Percentiles rank a stretch among this genome's conserved stretches.
phyloP scores from a whole-genome alignment of 768 basidiomycete species.

The Crucibulum laeve region DNA sequence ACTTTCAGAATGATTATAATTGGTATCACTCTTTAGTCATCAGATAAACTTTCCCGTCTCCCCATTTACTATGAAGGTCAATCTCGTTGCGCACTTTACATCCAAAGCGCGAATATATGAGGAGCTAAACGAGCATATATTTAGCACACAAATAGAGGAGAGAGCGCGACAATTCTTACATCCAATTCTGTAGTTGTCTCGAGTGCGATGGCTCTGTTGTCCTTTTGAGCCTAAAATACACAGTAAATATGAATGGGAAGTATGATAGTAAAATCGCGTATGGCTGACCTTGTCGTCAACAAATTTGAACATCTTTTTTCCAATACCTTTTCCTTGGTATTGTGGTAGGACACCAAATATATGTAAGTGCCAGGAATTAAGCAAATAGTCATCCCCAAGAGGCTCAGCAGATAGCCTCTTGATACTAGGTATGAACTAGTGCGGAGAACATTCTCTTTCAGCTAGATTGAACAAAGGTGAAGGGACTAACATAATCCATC shows the following conservation, averaged over 20 bases:
- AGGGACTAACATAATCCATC: slow-evolving; percentile 17
- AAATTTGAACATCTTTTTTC: slow-evolving; percentile 17
- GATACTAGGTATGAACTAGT: slow-evolving; percentile 18
- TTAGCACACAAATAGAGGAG: neutral
- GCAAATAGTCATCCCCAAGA: slow-evolving; percentile 14
- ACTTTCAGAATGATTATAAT: no score
- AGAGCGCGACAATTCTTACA: slow-evolving; percentile 11
- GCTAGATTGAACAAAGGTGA: neutral
- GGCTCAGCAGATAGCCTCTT: slow-evolving; percentile 9
- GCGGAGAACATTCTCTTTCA: neutral
- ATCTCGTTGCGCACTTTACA: slow-evolving; percentile 15
- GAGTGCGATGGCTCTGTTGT: slow-evolving; percentile 13
- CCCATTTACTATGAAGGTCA: slow-evolving; percentile 10
- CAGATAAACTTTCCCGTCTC: slow-evolving; percentile 12
- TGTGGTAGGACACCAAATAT: slow-evolving; percentile 22
- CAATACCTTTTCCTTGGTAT: slow-evolving; percentile 25
- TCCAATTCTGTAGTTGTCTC: slow-evolving; percentile 23
- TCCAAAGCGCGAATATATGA: slow-evolving; percentile 14
- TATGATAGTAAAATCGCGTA: neutral
- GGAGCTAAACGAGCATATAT: slow-evolving; percentile 4
- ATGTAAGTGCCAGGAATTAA: slow-evolving; percentile 21
- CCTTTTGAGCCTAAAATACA: slow-evolving; percentile 13
- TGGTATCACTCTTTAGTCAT: slow-evolving; percentile 17
- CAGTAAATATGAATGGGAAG: neutral
- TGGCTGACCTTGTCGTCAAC: slow-evolving; percentile 17